Evolutionary conservation across 2,329 filamentous ascomycete genomes (phyloP).

Genomic region (Thermothelomyces thermophilus): DNA sequence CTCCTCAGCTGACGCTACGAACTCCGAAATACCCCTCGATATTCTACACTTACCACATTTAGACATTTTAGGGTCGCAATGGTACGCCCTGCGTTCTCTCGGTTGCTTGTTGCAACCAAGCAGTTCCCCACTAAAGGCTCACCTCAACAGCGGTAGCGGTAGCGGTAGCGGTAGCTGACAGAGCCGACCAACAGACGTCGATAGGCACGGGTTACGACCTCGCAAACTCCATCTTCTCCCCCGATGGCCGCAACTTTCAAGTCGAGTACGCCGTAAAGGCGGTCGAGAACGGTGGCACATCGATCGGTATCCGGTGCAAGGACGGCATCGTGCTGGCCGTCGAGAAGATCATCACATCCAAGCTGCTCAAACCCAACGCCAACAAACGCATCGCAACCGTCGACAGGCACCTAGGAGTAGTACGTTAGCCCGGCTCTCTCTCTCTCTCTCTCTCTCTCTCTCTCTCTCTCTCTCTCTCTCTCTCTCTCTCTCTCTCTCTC

Average conservation of each 20-base stretch:
- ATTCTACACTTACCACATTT: constrained; percentile 4
- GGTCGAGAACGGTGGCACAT: constrained; percentile 95
- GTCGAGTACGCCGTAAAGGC: constrained; percentile 98
- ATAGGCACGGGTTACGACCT: constrained; percentile 99
- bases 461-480: not conserved
- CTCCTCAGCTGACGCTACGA: not conserved
- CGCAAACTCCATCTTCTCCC: constrained; percentile 98
- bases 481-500: not conserved
- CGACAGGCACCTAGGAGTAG: constrained; percentile 87
- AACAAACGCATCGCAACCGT: constrained; percentile 97
- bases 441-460: not conserved
- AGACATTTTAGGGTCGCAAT: constrained; percentile 17
- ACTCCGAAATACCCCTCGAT: not conserved
- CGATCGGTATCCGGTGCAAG: constrained; percentile 93
- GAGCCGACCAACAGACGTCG: constrained; percentile 64
- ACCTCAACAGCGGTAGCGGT: too few relatives aligned
- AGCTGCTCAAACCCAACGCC: constrained; percentile 86
- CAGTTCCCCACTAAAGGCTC: too few relatives aligned
- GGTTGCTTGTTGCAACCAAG: not conserved
- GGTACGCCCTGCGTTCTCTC: too few relatives aligned
- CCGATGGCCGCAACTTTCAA: constrained; percentile 98
- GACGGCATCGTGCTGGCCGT: constrained; percentile 93
- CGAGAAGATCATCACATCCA: constrained; percentile 93
- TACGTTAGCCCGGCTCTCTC: constrained; percentile 41
- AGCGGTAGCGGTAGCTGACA: constrained; percentile 12